These are phyloP conservation scores for Globisporangium sylvaticum DNA, from an alignment of 352 stramenopile genomes.

Conservation along the genomic window DNA sequence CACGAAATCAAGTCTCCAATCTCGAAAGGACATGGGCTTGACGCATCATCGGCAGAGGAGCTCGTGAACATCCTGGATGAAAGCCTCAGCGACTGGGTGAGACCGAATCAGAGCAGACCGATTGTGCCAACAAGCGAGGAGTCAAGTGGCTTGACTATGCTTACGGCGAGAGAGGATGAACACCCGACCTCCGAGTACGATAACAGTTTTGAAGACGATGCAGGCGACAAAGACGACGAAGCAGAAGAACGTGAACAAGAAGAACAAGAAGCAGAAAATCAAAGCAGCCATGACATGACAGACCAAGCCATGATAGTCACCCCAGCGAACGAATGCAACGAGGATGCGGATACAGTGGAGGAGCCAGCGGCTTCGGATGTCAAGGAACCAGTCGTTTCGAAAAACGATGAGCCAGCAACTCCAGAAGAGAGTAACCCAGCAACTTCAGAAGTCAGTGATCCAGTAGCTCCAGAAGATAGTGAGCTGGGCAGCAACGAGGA, in stretches of 20 bases:
- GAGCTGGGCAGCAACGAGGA: neutral
- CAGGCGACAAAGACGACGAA: neutral
- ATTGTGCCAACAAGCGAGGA: neutral
- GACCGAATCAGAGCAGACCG: neutral
- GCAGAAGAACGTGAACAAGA: neutral
- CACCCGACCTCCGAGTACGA: conserved; percentile 31
- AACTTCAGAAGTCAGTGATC: neutral
- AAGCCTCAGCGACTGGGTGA: conserved; percentile 32
- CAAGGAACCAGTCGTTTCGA: neutral
- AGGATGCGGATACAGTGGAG: neutral
- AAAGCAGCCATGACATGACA: neutral
- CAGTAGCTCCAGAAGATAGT: neutral
- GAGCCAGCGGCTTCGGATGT: neutral
- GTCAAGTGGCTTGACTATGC: neutral
- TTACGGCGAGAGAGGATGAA: conserved; percentile 6
- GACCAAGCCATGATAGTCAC: neutral
- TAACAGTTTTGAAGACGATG: conserved; percentile 49
- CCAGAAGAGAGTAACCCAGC: neutral
- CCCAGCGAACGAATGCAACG: neutral
- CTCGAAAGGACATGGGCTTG: neutral
- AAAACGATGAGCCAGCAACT: neutral
- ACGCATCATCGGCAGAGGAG: conserved; percentile 23
- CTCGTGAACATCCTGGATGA: conserved; percentile 63
- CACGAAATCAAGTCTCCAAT: neutral
- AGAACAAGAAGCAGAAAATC: conserved; percentile 14